Base-by-base conservation (phyloP, 192 early-diverging fungal species). In the Backusella luteola region DNA sequence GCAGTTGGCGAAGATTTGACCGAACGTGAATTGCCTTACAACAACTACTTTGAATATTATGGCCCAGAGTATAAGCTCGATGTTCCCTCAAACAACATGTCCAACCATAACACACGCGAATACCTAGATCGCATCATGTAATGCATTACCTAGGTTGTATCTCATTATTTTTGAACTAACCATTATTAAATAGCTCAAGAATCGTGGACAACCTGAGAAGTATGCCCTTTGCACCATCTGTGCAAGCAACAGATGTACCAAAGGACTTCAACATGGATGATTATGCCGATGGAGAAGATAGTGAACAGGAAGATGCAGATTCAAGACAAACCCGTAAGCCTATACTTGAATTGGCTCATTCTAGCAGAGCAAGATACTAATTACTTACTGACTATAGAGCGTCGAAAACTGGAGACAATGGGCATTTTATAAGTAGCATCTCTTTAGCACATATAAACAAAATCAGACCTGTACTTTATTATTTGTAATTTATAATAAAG, bases 1-100 rank as follows among this genome's bases (percentile, higher is more conserved):
- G 87, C 94, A 23, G 88, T 94, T 3, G 94, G 93, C 52, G 84
- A 89, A 21, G 91, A 91, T 53, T 78, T 91, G 21, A 78, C 82
- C 1, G 39, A 80, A 49, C 74, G 77, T 32, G 91, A 92, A 52
- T 86, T 97, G 74, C 96, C 96, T 0, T 91, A 91, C 76, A 96
- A 94, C 77, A 90, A 93, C 73, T 99, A 97, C 81, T 93, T 91
- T 74, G 91, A 92, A 69, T 95, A 95, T 81, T 99, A 91, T 84
- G 95, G 94, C 23, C 96, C 96, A 6, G 95, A 98, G 67, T 97
- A 93, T 81, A 84, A 86, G 44, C 81, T 99, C 38, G 94, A 97
- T 67, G 93, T 94, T 3, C 91, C 93, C 1, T 86, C 93, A 38
- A 96, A 91, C 76, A 95, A 94, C 74, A 92, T 94, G 89, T 89